phyloP scores from a whole-genome alignment of 306 rosid genomes.

The Cucumis melo region DNA sequence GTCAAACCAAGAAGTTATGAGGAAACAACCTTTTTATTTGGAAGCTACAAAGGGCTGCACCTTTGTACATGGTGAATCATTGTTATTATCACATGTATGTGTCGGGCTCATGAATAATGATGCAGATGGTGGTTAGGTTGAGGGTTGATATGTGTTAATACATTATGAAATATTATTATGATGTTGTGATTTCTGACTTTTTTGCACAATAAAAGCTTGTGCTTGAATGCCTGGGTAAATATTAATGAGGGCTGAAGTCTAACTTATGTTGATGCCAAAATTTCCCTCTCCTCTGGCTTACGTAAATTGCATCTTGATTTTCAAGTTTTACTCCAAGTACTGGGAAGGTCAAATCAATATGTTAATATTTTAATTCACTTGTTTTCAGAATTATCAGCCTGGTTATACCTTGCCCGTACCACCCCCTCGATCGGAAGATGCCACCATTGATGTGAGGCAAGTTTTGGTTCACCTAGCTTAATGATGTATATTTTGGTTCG shows the following conservation, averaged over 20 bases:
- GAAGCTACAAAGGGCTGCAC: background rate
- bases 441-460: constrained; percentile 84
- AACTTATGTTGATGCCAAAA: background rate
- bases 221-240: background rate
- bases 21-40: background rate
- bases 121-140: background rate
- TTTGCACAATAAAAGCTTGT: background rate
- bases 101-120: background rate
- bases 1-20: background rate
- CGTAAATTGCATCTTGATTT: background rate
- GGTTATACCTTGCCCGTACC: constrained; percentile 88
- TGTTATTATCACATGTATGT: background rate
- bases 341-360: background rate
- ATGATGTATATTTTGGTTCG: background rate
- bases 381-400: constrained; percentile 58
- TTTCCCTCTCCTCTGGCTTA: background rate
- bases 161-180: background rate
- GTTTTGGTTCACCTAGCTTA: background rate
- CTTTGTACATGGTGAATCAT: background rate
- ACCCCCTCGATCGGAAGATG: constrained; percentile 60
- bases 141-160: background rate
- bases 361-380: constrained; percentile 3
- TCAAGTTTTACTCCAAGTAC: background rate
- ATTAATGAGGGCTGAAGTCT: background rate
- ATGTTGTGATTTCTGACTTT: background rate